phyloP scores from a whole-genome alignment of 2,329 filamentous ascomycete species.

The Lanzia echinophila region DNA sequence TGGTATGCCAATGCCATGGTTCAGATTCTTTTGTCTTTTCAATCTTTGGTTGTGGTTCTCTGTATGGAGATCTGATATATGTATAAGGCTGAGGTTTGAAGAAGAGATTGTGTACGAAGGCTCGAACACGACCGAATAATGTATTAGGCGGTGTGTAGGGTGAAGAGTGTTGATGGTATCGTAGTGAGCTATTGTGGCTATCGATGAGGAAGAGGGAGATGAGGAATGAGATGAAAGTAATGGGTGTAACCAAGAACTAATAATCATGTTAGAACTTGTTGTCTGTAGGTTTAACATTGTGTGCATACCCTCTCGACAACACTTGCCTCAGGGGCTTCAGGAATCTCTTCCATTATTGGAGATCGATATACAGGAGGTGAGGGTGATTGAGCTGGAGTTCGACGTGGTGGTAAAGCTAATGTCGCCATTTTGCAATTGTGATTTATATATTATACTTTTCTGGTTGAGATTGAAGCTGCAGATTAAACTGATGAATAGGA shows the following conservation, averaged over 20 bases:
- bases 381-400: constrained; percentile 7
- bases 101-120: constrained; percentile 18
- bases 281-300: neutral
- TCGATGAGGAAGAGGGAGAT: constrained; percentile 30
- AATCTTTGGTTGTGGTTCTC: neutral
- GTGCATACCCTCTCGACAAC: constrained; percentile 20
- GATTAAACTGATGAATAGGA: neutral
- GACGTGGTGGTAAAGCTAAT: neutral
- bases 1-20: constrained; percentile 30
- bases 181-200: constrained; percentile 17
- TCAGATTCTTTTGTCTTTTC: constrained; percentile 14
- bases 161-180: constrained; percentile 14
- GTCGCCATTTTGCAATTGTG: neutral
- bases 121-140: constrained; percentile 10
- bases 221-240: constrained; percentile 30
- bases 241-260: constrained; percentile 28
- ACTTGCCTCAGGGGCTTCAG: constrained; percentile 23
- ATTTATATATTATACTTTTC: neutral
- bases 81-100: constrained; percentile 21
- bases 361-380: neutral
- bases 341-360: constrained; percentile 4
- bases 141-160: constrained; percentile 11
- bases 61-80: constrained; percentile 19
- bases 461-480: neutral
- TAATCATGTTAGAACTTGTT: neutral